A percentile compares a stretch with the other conserved stretches of the same genome.
Conservation (phyloP, 2,329 filamentous ascomycete species). For the Tolypocladium pustulatum region DNA sequence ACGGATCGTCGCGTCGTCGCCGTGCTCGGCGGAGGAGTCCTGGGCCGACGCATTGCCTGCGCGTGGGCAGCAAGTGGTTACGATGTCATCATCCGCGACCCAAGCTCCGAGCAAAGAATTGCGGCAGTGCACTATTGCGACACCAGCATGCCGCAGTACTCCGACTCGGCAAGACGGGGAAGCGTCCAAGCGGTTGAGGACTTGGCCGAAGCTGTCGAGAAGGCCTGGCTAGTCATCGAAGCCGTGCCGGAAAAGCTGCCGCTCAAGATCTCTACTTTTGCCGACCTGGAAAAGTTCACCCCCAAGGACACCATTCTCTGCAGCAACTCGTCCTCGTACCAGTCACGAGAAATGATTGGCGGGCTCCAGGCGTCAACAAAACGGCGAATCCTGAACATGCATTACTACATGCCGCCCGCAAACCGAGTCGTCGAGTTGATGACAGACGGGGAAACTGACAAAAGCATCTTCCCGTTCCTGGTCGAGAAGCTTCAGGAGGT, state of each 20-base stretch:
- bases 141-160: conserved; percentile 20
- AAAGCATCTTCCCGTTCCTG: conserved; percentile 33
- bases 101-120: conserved; percentile 21
- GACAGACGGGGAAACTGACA: conserved; percentile 34
- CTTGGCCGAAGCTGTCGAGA: conserved; percentile 26
- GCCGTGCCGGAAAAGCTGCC: conserved; percentile 38
- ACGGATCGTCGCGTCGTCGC: conserved; percentile 14
- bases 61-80: conserved; percentile 31
- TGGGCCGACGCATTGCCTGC: conserved; percentile 30
- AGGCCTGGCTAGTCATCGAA: conserved; percentile 44
- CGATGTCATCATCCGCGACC: conserved; percentile 31
- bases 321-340: conserved; percentile 42
- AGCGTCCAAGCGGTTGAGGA: conserved; percentile 21
- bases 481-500: conserved; percentile 25
- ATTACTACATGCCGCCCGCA: conserved; percentile 39
- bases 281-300: conserved; percentile 30
- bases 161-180: conserved; percentile 13
- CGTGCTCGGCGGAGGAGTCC: conserved; percentile 30
- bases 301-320: conserved; percentile 35
- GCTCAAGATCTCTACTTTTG: conserved; percentile 37
- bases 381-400: conserved; percentile 34
- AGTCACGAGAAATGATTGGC: conserved; percentile 34
- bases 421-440: conserved; percentile 41
- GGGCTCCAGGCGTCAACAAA: conserved; percentile 26
- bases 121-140: conserved; percentile 28